Evolutionary conservation across 1,284 basidiomycete genomes (phyloP).

Genomic region (Leccinum fallax): DNA sequence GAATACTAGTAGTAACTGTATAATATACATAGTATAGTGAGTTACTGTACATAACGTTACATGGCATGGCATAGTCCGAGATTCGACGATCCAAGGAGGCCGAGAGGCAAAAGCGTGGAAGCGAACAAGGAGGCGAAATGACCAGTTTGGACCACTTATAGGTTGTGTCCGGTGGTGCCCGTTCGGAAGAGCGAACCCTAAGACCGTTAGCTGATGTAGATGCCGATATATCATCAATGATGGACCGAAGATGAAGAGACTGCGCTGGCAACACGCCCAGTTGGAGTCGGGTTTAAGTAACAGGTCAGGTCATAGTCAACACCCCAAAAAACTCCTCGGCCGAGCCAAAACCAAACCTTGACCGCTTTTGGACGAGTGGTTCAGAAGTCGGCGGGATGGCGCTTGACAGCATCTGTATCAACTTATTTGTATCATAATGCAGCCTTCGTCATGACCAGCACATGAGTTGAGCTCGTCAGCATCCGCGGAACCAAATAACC

Average conservation of each 20-base stretch:
- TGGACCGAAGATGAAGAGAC: neutral
- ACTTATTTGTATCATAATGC: neutral
- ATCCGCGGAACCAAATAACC: neutral
- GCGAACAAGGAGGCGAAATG: neutral
- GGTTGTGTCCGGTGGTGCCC: neutral
- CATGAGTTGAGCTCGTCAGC: neutral
- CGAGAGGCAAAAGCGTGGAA: neutral
- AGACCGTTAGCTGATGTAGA: neutral
- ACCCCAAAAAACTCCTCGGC: neutral
- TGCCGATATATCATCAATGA: neutral
- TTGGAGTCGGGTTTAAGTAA: neutral
- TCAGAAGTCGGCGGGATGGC: neutral
- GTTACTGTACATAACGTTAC: neutral
- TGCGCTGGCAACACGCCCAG: neutral
- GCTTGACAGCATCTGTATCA: neutral
- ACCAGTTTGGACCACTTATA: too few species aligned
- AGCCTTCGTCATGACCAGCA: neutral
- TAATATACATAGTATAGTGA: neutral
- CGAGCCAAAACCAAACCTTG: neutral
- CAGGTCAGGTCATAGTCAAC: neutral
- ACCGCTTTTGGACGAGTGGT: neutral
- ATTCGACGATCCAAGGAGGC: neutral
- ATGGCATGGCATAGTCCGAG: neutral
- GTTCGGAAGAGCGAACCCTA: neutral
- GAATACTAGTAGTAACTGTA: neutral